Evolutionary conservation across 352 stramenopile species (phyloP).

Genomic region (Chrysophaeum taylorii): DNA sequence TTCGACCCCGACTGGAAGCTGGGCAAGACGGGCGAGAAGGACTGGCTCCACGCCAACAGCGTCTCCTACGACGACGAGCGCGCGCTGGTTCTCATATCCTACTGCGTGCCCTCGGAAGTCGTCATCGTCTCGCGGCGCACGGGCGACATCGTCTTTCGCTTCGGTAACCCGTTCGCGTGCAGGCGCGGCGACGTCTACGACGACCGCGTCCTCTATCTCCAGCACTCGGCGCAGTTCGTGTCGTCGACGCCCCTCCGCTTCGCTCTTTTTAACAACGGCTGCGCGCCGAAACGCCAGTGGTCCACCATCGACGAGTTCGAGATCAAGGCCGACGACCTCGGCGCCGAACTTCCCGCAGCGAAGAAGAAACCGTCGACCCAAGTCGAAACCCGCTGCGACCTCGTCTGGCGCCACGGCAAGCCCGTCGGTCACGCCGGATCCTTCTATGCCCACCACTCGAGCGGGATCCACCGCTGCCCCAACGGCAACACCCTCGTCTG

Average conservation of each 20-base stretch:
- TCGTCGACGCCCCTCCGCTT: background rate
- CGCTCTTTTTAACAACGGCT: background rate
- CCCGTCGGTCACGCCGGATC: background rate
- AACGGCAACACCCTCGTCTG: background rate
- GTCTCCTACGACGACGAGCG: background rate
- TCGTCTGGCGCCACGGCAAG: background rate
- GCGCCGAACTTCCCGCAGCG: background rate
- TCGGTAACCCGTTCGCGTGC: background rate
- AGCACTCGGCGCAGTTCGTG: background rate
- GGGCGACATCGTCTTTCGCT: background rate
- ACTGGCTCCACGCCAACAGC: background rate
- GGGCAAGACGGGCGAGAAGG: background rate
- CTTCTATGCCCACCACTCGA: background rate
- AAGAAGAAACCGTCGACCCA: background rate
- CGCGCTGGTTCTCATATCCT: background rate
- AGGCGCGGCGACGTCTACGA: background rate
- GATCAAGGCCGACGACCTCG: too few relatives aligned
- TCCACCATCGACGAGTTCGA: background rate
- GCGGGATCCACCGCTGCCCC: background rate
- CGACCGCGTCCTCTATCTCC: background rate
- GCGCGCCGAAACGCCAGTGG: background rate
- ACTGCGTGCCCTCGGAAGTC: background rate
- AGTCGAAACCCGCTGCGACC: background rate
- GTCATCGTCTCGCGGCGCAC: background rate
- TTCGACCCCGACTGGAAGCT: background rate